A percentile compares a stretch with the other conserved stretches of the same genome.
phyloP scores from a whole-genome alignment of 345 rosid species.

The Gynandropsis gynandra region DNA sequence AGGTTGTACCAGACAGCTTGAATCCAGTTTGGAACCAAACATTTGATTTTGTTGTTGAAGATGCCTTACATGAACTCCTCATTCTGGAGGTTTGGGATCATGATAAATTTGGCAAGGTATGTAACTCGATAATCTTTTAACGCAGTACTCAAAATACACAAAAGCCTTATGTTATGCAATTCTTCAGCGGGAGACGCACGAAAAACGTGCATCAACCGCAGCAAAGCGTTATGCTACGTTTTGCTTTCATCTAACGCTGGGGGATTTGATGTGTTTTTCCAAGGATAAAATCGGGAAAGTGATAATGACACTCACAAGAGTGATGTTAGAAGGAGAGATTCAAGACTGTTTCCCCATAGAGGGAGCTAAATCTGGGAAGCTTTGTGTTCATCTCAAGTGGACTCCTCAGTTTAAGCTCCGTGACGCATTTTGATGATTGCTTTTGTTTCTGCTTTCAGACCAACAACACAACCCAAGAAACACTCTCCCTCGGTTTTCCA shows the following conservation, averaged over 20 bases:
- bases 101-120: slow-evolving; percentile 83
- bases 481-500: too few species aligned
- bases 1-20: slow-evolving; percentile 68
- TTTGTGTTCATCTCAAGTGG: slow-evolving; percentile 70
- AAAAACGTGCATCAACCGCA: neutral
- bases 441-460: too few species aligned
- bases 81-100: slow-evolving; percentile 73
- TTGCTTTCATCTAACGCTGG: neutral
- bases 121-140: neutral
- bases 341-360: slow-evolving; percentile 50
- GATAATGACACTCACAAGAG: slow-evolving; percentile 80
- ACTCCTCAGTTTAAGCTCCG: slow-evolving; percentile 56
- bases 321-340: slow-evolving; percentile 64
- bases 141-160: neutral
- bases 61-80: slow-evolving; percentile 78
- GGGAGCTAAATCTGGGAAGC: slow-evolving; percentile 61
- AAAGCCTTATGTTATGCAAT: neutral
- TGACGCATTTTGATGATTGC: slow-evolving; percentile 25
- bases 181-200: too few species aligned
- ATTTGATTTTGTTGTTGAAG: slow-evolving; percentile 90
- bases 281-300: slow-evolving; percentile 75
- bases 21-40: slow-evolving; percentile 97
- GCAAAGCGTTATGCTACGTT: too few species aligned
- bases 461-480: too few species aligned
- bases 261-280: slow-evolving; percentile 13